Base-by-base conservation (phyloP, 306 rosid species). In the Rosa chinensis region DNA sequence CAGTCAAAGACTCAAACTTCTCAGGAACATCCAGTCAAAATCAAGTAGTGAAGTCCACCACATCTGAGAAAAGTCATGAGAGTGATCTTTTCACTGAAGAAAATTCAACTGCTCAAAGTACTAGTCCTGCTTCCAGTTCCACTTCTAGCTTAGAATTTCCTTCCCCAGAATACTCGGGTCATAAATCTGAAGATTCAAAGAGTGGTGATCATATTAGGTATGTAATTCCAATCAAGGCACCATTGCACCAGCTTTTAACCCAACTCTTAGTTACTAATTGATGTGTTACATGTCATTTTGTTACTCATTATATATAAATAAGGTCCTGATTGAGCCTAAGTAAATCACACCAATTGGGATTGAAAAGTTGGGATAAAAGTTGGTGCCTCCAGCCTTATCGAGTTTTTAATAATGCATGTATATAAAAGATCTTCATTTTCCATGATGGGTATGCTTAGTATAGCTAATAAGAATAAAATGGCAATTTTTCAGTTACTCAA, bases 171-270 rank as follows among this genome's bases (percentile, higher is more conserved):
- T 76, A 88, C 76, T 63, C 70, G 43, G 76, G 56, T 56, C 59
- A 68, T 53, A 85, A 75, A 47, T 66, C 78, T 74, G 84, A 76
- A 78, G 81, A 87, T 80, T 78, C 83, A 71, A 85, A 75, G 82
- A 68, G 75, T 35, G 86, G 73, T 42, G 78, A 79, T 74, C 84
- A 64, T 78, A 40, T 67, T 67, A 88, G 92, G 92, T 92, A 89
- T 63, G 79, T 4, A 47, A 76, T 14, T 76, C 79, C 79, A 28
- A n/a, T 76, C 50, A 67, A 12, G 32, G 32, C 72, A 40, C 72
- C 72, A 39, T 20, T 67, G 48, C 72, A 67, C 72, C 72, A 67
- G 12, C 72, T 67, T 40, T 42, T 67, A 8, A 67, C 49, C 72
- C 72, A 67, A 40, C 72, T 67, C 48, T 67, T 67, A 40, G 72